These are phyloP conservation scores for Boletus semigastroideus DNA, from an alignment of 1,284 basidiomycete species.

Conservation along the genomic window DNA sequence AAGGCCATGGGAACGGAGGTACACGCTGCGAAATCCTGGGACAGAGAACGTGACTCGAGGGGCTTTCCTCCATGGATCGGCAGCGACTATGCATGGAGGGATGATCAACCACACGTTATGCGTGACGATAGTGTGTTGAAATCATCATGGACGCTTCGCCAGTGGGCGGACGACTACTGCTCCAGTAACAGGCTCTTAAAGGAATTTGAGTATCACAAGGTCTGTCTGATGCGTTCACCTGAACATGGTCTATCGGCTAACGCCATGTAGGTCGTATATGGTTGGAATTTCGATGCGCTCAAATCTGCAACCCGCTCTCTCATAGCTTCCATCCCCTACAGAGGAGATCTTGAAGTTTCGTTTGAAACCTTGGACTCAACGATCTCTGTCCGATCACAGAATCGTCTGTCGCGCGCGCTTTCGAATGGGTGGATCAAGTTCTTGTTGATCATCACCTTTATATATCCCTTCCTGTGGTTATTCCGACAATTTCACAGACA, in stretches of 20 bases:
- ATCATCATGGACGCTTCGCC: slow-evolving; percentile 54
- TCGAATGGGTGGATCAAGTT: slow-evolving; percentile 67
- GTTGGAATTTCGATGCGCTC: slow-evolving; percentile 66
- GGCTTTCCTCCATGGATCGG: slow-evolving; percentile 48
- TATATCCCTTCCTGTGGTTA: slow-evolving; percentile 75
- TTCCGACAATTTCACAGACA: slow-evolving; percentile 58
- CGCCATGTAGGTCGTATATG: slow-evolving; percentile 51
- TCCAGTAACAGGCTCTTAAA: slow-evolving; percentile 59
- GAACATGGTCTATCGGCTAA: neutral
- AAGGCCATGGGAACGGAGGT: slow-evolving; percentile 32
- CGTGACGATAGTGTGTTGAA: slow-evolving; percentile 34
- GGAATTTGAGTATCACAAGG: slow-evolving; percentile 65
- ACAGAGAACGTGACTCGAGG: slow-evolving; percentile 27
- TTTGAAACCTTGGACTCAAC: slow-evolving; percentile 45
- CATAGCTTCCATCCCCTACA: slow-evolving; percentile 54
- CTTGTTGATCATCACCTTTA: slow-evolving; percentile 58
- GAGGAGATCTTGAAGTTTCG: slow-evolving; percentile 48
- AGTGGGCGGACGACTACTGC: slow-evolving; percentile 74
- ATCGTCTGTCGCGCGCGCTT: slow-evolving; percentile 56
- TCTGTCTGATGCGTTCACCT: slow-evolving; percentile 20
- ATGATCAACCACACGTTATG: slow-evolving; percentile 27
- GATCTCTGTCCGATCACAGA: slow-evolving; percentile 62
- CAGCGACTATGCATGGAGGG: slow-evolving; percentile 24
- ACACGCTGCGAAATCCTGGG: slow-evolving; percentile 35
- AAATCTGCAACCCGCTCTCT: slow-evolving; percentile 51